A percentile compares a stretch with the other conserved stretches of the same genome.
Conservation (phyloP, 2,329 filamentous ascomycete genomes). For the Fusarium acutatum region DNA sequence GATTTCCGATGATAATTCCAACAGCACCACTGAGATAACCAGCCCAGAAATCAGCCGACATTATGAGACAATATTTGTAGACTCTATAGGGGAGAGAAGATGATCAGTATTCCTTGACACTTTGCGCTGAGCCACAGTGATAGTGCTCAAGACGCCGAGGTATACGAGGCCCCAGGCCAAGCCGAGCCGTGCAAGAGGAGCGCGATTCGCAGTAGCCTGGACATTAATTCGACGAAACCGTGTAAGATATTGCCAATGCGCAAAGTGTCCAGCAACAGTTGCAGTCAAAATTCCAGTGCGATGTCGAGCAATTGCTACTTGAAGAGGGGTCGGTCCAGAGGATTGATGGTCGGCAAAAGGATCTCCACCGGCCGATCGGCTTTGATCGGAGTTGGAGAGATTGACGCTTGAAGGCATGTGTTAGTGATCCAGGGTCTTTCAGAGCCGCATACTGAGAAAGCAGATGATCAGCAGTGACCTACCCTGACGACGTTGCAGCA, state of each 20-base stretch:
- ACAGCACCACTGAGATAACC: slow-evolving; percentile 88
- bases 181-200: slow-evolving; percentile 32
- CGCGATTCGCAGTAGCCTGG: slow-evolving; percentile 25
- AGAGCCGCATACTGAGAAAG: neutral
- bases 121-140: slow-evolving; percentile 36
- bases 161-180: slow-evolving; percentile 38
- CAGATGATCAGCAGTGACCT: slow-evolving; percentile 17
- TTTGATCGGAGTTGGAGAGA: slow-evolving; percentile 35
- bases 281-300: slow-evolving; percentile 36
- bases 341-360: slow-evolving; percentile 37
- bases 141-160: slow-evolving; percentile 34
- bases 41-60: slow-evolving; percentile 94
- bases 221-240: slow-evolving; percentile 31
- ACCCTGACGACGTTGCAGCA: slow-evolving; percentile 18
- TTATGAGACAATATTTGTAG: slow-evolving; percentile 46
- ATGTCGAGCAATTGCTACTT: slow-evolving; percentile 32
- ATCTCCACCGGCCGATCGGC: slow-evolving; percentile 38
- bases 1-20: slow-evolving; percentile 89
- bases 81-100: slow-evolving; percentile 5
- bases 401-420: slow-evolving; percentile 32
- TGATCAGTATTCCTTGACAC: slow-evolving; percentile 20
- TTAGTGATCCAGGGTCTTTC: slow-evolving; percentile 17
- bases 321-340: slow-evolving; percentile 42
- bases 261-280: slow-evolving; percentile 39
- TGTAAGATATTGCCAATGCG: slow-evolving; percentile 39